A percentile compares a stretch with the other conserved stretches of the same genome.
Conservation (phyloP, 139 green algal species). For the Chlorella vulgaris region DNA sequence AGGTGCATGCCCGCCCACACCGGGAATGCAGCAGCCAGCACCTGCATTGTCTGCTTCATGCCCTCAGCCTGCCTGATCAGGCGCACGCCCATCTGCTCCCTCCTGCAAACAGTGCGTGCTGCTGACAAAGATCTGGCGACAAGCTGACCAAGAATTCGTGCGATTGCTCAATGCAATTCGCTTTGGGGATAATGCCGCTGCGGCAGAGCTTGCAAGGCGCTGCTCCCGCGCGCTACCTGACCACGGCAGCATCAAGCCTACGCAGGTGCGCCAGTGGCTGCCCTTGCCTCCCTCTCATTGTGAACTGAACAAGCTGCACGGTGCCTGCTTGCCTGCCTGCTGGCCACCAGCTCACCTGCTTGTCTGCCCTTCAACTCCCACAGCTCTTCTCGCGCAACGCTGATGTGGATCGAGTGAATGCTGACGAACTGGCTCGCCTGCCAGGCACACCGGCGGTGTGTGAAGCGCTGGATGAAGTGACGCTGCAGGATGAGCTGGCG, state of each 20-base stretch:
- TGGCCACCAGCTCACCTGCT: too few relatives aligned
- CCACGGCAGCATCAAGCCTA: slow-evolving; percentile 61
- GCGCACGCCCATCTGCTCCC: neutral
- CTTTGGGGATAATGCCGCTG: slow-evolving; percentile 29
- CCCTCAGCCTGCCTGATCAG: neutral
- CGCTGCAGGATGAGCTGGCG: neutral
- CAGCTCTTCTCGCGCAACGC: slow-evolving; percentile 66
- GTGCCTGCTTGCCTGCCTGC: too few relatives aligned
- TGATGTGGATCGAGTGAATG: slow-evolving; percentile 69
- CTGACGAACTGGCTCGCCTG: slow-evolving; percentile 51
- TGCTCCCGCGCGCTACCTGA: slow-evolving; percentile 50
- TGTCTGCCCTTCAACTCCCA: neutral
- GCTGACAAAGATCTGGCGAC: slow-evolving; percentile 62
- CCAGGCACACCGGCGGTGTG: neutral
- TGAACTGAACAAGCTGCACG: too few relatives aligned
- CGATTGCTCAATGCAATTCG: slow-evolving; percentile 63
- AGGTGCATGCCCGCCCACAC: too few relatives aligned
- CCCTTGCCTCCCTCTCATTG: neutral
- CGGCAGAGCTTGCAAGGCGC: slow-evolving; percentile 32
- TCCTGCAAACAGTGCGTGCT: neutral
- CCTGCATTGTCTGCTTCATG: neutral
- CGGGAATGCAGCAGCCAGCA: slow-evolving; percentile 48
- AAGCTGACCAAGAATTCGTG: slow-evolving; percentile 60
- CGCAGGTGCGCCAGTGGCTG: slow-evolving; percentile 33
- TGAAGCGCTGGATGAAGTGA: neutral